These are phyloP conservation scores for Mucor irregularis DNA, from an alignment of 371 early-diverging fungal genomes.

Conservation along the genomic window DNA sequence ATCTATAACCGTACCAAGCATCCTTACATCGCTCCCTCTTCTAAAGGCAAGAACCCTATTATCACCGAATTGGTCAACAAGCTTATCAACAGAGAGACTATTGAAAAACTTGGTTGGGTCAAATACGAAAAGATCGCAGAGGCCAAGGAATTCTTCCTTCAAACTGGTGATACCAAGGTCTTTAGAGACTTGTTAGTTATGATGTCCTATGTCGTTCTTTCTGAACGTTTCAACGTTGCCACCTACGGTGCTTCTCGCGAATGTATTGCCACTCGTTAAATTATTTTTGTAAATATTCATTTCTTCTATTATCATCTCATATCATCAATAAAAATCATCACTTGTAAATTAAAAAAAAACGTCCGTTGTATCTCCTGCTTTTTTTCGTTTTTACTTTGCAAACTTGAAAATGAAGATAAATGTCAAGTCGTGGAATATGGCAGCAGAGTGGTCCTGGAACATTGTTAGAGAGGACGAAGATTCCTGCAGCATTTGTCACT, in stretches of 20 bases:
- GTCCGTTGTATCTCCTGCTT: neutral
- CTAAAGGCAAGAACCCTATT: slow-evolving; percentile 3
- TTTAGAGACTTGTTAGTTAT: slow-evolving; percentile 17
- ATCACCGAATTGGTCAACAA: slow-evolving; percentile 3
- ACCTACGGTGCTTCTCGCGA: neutral
- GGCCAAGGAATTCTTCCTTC: neutral
- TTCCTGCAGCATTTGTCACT: slow-evolving; percentile 88
- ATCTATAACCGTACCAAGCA: slow-evolving; percentile 25
- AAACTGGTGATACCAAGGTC: neutral
- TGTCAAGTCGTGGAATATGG: slow-evolving; percentile 39
- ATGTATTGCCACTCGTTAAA: neutral
- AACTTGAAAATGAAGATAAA: slow-evolving; percentile 38
- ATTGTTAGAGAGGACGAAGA: slow-evolving; percentile 51
- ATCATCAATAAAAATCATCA: too few relatives aligned
- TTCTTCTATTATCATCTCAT: too few relatives aligned
- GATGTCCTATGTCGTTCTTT: slow-evolving; percentile 17
- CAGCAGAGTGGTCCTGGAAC: slow-evolving; percentile 47
- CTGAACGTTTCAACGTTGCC: slow-evolving; percentile 19
- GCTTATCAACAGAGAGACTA: slow-evolving; percentile 10
- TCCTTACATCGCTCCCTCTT: slow-evolving; percentile 19
- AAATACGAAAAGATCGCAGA: neutral
- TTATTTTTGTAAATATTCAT: too few relatives aligned
- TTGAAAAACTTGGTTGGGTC: slow-evolving; percentile 19
- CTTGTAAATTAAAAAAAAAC: too few relatives aligned
- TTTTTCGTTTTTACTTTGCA: neutral